These are phyloP conservation scores for Chionographis japonica DNA, from an alignment of 106 monocot species.

Conservation along the genomic window DNA sequence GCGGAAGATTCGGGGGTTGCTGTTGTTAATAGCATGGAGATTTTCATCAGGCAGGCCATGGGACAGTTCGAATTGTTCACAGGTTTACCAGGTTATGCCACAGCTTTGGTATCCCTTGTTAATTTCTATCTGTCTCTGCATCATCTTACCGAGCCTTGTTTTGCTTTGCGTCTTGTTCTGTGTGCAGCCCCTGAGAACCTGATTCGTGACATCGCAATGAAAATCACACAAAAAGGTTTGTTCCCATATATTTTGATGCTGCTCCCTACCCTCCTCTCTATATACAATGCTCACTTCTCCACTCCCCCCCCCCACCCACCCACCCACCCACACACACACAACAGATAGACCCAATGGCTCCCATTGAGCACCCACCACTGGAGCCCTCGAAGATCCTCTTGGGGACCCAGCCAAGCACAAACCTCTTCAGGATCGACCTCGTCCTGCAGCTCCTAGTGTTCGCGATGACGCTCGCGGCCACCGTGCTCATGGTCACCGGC, in stretches of 20 bases:
- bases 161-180: too few relatives aligned
- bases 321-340: too few relatives aligned
- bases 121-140: not conserved
- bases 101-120: not conserved
- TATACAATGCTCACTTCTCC: too few relatives aligned
- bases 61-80: constrained; percentile 86
- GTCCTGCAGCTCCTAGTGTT: constrained; percentile 35
- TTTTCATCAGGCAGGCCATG: constrained; percentile 90
- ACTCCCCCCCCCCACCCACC: too few relatives aligned
- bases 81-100: constrained; percentile 45
- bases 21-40: constrained; percentile 76
- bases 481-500: constrained; percentile 35
- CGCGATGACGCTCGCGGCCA: constrained; percentile 18
- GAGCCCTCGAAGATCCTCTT: too few relatives aligned
- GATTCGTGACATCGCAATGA: constrained; percentile 14
- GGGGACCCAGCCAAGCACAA: too few relatives aligned
- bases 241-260: not conserved
- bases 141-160: not conserved
- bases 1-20: constrained; percentile 65
- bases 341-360: too few relatives aligned
- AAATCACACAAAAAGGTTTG: not conserved
- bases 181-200: constrained; percentile 23
- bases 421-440: constrained; percentile 27
- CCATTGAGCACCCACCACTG: too few relatives aligned
- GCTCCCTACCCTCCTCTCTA: too few relatives aligned